Evolutionary conservation across 495 filamentous ascomycete genomes (phyloP), one percentile per base, ranked within the genome.

Genomic region (Annulohypoxylon maeteangense): DNA sequence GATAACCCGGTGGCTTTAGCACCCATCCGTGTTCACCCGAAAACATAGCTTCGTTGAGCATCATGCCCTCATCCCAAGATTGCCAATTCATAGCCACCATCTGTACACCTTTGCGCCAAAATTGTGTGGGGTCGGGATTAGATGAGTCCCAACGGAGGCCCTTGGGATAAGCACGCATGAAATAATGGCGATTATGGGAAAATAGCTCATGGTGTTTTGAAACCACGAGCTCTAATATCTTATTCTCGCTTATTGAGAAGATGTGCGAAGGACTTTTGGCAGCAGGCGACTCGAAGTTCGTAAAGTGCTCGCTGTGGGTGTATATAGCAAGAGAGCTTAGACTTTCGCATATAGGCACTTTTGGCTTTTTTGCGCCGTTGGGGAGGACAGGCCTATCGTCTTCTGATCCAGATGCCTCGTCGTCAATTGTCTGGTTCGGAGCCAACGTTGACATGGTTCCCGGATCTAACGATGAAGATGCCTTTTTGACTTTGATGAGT

Each of bases 21-120:
- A 95, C 87, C 90, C 93, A 98, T 20, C 95, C 95, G 22, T 84
- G 82, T 45, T 90, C 90, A n/a, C 89, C 90, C 8, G 86, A 86
- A 72, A 98, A 98, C 93, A 98, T 96, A 51, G 87, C 95, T 68
- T 92, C 87, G 75, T 98, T 97, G 40, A 97, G 87, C 94, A 98
- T 97, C 91, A 93, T 96, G 34, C 93, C 93, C 62, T 91, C 90
- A 76, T 98, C 95, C 60, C 88, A 86, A 50, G 87, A 90, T 71
- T 98, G 95, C 94, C 95, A 97, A 79, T 98, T 98, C 76, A 98
- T 85, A 4, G 95, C 95, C 3, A 95, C 94, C 76, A 97, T 91
- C 78, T 98, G 95, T 1, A 94, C 92, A 12, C 95, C 95, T 40
- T 90, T 87, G 1, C 92, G 86, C 95, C 95, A 98, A 81, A 92